Base-by-base conservation (phyloP, 768 basidiomycete species). In the Tephrocybe sp. region DNA sequence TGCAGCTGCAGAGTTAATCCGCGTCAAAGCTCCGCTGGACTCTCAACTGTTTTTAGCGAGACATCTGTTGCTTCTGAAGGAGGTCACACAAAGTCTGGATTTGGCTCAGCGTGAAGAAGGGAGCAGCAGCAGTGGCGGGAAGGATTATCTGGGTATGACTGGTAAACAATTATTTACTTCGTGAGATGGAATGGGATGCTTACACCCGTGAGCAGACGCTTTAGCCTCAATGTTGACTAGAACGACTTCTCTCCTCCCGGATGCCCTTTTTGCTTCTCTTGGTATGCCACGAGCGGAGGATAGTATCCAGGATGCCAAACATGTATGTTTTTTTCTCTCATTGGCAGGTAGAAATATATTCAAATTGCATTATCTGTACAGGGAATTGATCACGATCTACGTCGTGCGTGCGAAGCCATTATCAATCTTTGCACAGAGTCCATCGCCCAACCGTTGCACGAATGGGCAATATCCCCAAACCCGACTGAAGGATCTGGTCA, bases 11-110 rank as follows among this genome's bases (percentile, higher is more conserved):
- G 78, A 86, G n/a, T 70, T 76, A 17, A 74, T 98, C 43, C 74
- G 78, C 19, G 51, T 62, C 26, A 79, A 77, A 43, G 74, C 73
- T 34, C 68, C 72, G 13, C 66, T 89, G 7, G 92, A 98, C 57
- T 90, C 85, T 0, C 77, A 84, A 17, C 72, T 98, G 12, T 98
- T 99, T 75, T 79, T 96, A 35, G 84, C 95, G 20, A 80, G 94
- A 38, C 95, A 99, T 68, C 66, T 98, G 17, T 70, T 98, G 45
- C 86, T 98, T 30, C 66, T 98, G 53, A 98, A 97, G 65, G 97
- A 99, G 69, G 83, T 97, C 56, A 78, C 87, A 7, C 76, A 84
- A 36, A 87, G 84, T 58, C 70, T 92, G 32, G 91, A 89, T 52
- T 67, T 90, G 23, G 79, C 70, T 10, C 73, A 74, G 43, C 72